phyloP scores from a whole-genome alignment of 768 basidiomycete species.

The Boletus bicolor region DNA sequence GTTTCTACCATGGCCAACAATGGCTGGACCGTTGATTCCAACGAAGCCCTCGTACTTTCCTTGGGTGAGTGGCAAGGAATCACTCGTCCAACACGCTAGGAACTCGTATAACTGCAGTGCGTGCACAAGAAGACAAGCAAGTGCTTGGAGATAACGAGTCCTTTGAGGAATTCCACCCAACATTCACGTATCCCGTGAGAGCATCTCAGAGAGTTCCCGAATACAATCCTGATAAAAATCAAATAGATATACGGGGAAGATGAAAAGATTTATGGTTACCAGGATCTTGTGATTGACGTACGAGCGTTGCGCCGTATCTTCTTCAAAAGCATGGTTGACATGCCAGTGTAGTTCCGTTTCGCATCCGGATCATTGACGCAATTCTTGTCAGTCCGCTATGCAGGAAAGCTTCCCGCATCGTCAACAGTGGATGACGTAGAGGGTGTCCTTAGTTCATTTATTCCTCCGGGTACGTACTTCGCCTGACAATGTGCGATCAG shows the following conservation, averaged over 20 bases:
- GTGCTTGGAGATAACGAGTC: slow-evolving; percentile 53
- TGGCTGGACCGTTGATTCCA: slow-evolving; percentile 80
- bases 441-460: slow-evolving; percentile 67
- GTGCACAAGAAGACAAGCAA: slow-evolving; percentile 64
- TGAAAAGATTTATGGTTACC: slow-evolving; percentile 94
- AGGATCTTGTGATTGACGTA: slow-evolving; percentile 80
- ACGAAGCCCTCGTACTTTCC: slow-evolving; percentile 70
- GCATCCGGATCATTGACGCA: slow-evolving; percentile 83
- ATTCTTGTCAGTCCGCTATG: slow-evolving; percentile 67
- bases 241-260: slow-evolving; percentile 89
- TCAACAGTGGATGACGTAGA: slow-evolving; percentile 87
- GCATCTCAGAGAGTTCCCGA: neutral
- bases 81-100: neutral
- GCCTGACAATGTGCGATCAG: neutral
- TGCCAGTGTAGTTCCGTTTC: slow-evolving; percentile 60
- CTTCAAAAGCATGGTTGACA: slow-evolving; percentile 1
- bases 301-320: slow-evolving; percentile 23
- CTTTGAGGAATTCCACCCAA: slow-evolving; percentile 72
- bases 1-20: slow-evolving; percentile 20
- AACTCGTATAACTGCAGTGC: slow-evolving; percentile 43
- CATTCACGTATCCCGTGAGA: slow-evolving; percentile 90
- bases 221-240: slow-evolving; percentile 2
- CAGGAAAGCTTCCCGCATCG: slow-evolving; percentile 59
- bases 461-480: slow-evolving; percentile 57
- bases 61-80: slow-evolving; percentile 48